These are phyloP conservation scores for Eucalyptus camaldulensis DNA, from an alignment of 345 rosid genomes.

Conservation along the genomic window DNA sequence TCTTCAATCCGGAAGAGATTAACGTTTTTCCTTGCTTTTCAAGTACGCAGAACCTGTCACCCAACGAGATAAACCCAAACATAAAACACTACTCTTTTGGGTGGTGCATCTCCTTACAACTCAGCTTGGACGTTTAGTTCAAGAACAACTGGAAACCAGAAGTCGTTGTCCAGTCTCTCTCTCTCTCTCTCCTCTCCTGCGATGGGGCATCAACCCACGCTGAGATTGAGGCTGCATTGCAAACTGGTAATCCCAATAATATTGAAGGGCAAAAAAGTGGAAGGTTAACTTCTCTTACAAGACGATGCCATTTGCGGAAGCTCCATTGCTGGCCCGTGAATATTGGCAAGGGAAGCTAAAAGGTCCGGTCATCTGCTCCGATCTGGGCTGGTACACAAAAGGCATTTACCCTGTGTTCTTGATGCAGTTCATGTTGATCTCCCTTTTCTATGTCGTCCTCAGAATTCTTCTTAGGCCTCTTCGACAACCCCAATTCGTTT, in stretches of 20 bases:
- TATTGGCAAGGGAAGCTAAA: not conserved
- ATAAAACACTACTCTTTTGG: not conserved
- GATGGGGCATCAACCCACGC: not conserved
- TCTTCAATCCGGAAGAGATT: not conserved
- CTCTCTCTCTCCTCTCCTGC: not conserved
- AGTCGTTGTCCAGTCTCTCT: not conserved
- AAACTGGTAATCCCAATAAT: not conserved
- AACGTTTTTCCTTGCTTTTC: not conserved
- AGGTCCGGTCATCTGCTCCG: not conserved
- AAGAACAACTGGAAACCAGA: not conserved
- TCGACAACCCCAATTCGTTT: slow-evolving; percentile 3
- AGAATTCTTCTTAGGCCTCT: slow-evolving; percentile 4
- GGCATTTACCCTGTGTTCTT: not conserved
- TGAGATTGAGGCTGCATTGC: not conserved
- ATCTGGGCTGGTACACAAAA: not conserved
- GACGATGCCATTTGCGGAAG: not conserved
- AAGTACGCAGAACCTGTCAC: not conserved
- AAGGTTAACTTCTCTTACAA: not conserved
- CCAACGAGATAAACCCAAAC: not conserved
- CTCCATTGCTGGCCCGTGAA: not conserved
- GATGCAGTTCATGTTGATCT: not conserved
- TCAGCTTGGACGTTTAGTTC: not conserved
- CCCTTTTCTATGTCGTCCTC: not conserved
- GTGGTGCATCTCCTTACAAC: not conserved
- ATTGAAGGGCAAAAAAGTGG: not conserved